Evolutionary conservation across 2,329 filamentous ascomycete species (phyloP).

Genomic region (Exophiala sp.): DNA sequence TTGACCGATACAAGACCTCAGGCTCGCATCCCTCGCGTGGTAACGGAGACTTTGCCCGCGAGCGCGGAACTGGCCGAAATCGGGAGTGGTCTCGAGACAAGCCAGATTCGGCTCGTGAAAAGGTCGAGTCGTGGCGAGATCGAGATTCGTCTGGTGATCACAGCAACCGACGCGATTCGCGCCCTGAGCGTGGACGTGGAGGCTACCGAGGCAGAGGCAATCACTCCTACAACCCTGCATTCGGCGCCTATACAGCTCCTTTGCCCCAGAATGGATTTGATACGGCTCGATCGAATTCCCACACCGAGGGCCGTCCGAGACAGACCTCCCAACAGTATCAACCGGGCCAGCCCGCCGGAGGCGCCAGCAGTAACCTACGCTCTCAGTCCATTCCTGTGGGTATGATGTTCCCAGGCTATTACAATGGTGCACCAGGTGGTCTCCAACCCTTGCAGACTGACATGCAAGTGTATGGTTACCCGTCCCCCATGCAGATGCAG

Average conservation of each 20-base stretch:
- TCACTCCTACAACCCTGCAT: constrained; percentile 35
- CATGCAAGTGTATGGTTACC: constrained; percentile 42
- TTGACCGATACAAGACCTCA: constrained; percentile 18
- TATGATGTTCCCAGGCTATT: constrained; percentile 25
- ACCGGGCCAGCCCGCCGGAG: constrained; percentile 13
- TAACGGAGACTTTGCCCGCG: constrained; percentile 16
- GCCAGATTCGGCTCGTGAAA: constrained; percentile 30
- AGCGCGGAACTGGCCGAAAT: constrained; percentile 20
- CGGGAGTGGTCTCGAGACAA: constrained; percentile 31
- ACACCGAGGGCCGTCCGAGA: constrained; percentile 38
- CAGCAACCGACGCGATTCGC: constrained; percentile 34
- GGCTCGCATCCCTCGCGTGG: constrained; percentile 6
- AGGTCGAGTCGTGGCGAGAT: constrained; percentile 32
- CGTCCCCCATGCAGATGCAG: constrained; percentile 43
- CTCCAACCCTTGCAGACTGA: constrained; percentile 29
- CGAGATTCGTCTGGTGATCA: constrained; percentile 37
- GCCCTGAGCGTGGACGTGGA: constrained; percentile 36
- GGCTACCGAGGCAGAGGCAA: constrained; percentile 40
- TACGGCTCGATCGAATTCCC: constrained; percentile 37
- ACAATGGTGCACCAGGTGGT: constrained; percentile 33
- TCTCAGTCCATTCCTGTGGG: constrained; percentile 56
- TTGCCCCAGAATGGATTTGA: constrained; percentile 39
- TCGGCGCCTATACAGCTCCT: constrained; percentile 36
- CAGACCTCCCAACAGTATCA: constrained; percentile 32
- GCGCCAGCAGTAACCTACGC: constrained; percentile 46